Evolutionary conservation across 164 flowering plant genomes (phyloP).

Genomic region (Vitis amurensis): DNA sequence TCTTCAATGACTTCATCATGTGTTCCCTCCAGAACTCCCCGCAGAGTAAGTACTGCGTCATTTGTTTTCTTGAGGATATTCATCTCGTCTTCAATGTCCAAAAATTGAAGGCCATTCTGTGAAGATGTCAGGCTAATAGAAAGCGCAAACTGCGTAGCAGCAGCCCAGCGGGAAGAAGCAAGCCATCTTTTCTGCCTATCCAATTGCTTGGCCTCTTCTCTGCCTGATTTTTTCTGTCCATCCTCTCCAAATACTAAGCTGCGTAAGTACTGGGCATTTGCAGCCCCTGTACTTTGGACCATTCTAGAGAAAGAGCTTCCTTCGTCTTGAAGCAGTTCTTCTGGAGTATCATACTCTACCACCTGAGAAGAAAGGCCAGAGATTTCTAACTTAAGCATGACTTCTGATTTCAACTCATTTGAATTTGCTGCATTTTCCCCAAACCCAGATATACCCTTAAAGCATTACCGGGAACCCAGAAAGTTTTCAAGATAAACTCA

Average conservation of each 20-base stretch:
- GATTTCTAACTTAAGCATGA: background rate
- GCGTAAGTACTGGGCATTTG: slow-evolving; percentile 52
- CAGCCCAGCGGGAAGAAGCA: slow-evolving; percentile 78
- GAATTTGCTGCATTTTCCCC: too few relatives aligned
- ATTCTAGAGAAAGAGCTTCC: slow-evolving; percentile 50
- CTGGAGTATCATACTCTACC: slow-evolving; percentile 47
- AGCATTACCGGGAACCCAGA: too few relatives aligned
- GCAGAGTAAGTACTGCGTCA: slow-evolving; percentile 76
- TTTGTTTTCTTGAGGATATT: slow-evolving; percentile 67
- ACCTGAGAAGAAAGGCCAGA: slow-evolving; percentile 31
- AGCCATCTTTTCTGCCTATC: slow-evolving; percentile 51
- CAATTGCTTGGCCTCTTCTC: slow-evolving; percentile 27
- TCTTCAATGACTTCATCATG: slow-evolving; percentile 65
- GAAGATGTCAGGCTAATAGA: slow-evolving; percentile 67
- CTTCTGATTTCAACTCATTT: too few relatives aligned
- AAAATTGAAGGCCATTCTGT: slow-evolving; percentile 53
- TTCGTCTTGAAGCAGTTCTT: slow-evolving; percentile 37
- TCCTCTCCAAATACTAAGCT: slow-evolving; percentile 40
- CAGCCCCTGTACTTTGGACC: slow-evolving; percentile 65
- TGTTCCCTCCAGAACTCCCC: slow-evolving; percentile 77
- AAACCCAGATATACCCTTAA: too few relatives aligned
- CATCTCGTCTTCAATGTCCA: slow-evolving; percentile 52
- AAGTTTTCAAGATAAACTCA: background rate
- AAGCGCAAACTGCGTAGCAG: slow-evolving; percentile 78
- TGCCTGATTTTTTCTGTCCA: slow-evolving; percentile 25